phyloP scores from a whole-genome alignment of 2,329 filamentous ascomycete species.

The Diaporthe sp. region DNA sequence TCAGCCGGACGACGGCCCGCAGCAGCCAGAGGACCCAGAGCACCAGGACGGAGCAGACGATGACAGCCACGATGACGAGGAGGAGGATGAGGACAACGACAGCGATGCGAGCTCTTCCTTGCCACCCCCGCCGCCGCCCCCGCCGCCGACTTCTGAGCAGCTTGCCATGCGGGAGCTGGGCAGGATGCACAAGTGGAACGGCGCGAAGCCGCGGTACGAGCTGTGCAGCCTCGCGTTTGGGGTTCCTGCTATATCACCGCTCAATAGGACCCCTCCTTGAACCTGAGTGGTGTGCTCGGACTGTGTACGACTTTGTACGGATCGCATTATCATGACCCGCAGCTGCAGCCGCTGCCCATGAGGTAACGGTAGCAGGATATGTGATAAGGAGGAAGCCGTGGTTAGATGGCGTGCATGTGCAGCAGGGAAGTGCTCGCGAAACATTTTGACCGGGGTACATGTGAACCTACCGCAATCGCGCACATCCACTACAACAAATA shows the following conservation, averaged over 20 bases:
- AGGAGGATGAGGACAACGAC: neutral
- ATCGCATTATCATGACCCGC: neutral
- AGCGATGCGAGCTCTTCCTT: neutral
- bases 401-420: conserved; percentile 4
- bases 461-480: neutral
- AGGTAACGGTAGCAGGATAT: neutral
- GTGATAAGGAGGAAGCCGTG: neutral
- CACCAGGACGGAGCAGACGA: no score
- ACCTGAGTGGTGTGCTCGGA: neutral
- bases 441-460: conserved; percentile 15
- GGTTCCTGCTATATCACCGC: neutral
- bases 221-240: conserved; percentile 11
- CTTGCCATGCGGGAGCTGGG: conserved; percentile 3
- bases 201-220: conserved; percentile 16
- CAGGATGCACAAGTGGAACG: conserved; percentile 17
- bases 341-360: neutral
- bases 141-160: neutral
- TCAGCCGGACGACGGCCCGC: neutral
- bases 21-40: neutral
- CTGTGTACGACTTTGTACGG: neutral
- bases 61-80: neutral
- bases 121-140: neutral
- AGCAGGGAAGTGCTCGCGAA: conserved; percentile 20
- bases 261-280: neutral
- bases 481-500: neutral